phyloP scores from a whole-genome alignment of 1,284 basidiomycete species.

The Crocinoboletus sp. region DNA sequence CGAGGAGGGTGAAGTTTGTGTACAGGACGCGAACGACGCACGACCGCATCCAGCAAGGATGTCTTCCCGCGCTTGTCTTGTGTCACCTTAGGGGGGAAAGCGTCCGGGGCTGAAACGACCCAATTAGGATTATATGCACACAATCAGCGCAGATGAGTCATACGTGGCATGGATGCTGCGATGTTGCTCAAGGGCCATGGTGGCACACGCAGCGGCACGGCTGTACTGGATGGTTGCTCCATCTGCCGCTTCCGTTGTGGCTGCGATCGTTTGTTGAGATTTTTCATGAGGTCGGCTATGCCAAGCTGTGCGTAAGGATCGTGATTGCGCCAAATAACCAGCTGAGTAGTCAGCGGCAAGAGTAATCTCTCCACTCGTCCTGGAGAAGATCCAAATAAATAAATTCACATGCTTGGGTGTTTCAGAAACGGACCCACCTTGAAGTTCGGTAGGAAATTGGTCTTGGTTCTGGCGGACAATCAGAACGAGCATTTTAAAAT shows the following conservation, averaged over 20 bases:
- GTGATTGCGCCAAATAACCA: constrained; percentile 25
- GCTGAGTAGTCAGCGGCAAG: constrained; percentile 26
- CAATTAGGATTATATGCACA: constrained; percentile 3
- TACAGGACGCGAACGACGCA: constrained; percentile 23
- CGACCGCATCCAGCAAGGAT: constrained; percentile 5
- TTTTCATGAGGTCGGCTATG: constrained; percentile 34
- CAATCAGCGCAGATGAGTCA: constrained; percentile 2
- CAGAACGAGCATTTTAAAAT: constrained; percentile 35
- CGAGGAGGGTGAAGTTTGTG: constrained; percentile 25
- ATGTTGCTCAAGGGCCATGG: constrained; percentile 28
- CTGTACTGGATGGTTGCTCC: constrained; percentile 11
- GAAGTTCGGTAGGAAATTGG: constrained; percentile 24
- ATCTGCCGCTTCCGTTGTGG: constrained; percentile 22
- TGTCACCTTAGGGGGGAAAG: constrained; percentile 23
- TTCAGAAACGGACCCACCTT: constrained; percentile 12
- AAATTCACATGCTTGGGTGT: constrained; percentile 1
- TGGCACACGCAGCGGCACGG: constrained; percentile 15
- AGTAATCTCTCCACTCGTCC: constrained; percentile 29
- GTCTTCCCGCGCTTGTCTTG: constrained; percentile 21
- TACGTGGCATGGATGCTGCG: constrained; percentile 32
- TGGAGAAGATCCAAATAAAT: constrained; percentile 11
- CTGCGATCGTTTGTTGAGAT: constrained; percentile 14
- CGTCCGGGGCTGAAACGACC: constrained; percentile 27
- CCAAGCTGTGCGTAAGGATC: constrained; percentile 35
- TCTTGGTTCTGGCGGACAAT: constrained; percentile 25